Base-by-base conservation (phyloP, 768 basidiomycete species). In the Phaeolepiota aurea region DNA sequence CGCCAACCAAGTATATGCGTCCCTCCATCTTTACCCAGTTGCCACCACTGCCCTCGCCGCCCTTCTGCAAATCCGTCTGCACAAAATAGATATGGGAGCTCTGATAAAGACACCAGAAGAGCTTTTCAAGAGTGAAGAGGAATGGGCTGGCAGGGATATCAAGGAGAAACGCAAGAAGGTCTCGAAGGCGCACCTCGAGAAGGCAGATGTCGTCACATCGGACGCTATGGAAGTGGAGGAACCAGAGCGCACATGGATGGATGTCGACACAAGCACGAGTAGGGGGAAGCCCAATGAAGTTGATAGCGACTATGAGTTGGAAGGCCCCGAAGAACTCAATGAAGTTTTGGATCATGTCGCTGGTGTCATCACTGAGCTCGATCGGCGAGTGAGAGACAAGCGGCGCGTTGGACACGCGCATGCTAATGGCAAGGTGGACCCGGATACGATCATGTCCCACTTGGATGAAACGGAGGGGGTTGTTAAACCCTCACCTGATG, bases 271-370 rank as follows among this genome's bases (percentile, higher is more conserved):
- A 4, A 56, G 49, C 12, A 38, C 51, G 9, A 30, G 19, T 30
- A 20, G 25, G 14, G 25, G 23, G n/a, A n/a, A 35, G 11, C 48
- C 49, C 14, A 52, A 49, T 33, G 25, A 25, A 3, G 40, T 46
- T 25, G 43, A 45, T 14, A 40, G 39, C 13, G 42, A 52, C 4
- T 59, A 64, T 22, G 55, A 66, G 42, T 51, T 64, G 3, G 65
- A 74, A 46, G 66, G 66, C 5, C 64, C 68, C 5, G 71, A 68
- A 25, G 69, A 76, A 50, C 57, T 79, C 38, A 68, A 68, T 16
- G 65, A 68, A 19, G 81, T 82, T 38, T 57, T 88, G 49, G 66
- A 71, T 10, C 73, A 76, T 54, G 72, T 77, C 36, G 79, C 71
- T 2, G 65, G 64, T 16, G 61, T 70, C 25, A 72, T 87, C 32